Evolutionary conservation across 768 basidiomycete species (phyloP), one percentile per base, ranked within the genome.

Genomic region (Rhodocollybia butyracea): DNA sequence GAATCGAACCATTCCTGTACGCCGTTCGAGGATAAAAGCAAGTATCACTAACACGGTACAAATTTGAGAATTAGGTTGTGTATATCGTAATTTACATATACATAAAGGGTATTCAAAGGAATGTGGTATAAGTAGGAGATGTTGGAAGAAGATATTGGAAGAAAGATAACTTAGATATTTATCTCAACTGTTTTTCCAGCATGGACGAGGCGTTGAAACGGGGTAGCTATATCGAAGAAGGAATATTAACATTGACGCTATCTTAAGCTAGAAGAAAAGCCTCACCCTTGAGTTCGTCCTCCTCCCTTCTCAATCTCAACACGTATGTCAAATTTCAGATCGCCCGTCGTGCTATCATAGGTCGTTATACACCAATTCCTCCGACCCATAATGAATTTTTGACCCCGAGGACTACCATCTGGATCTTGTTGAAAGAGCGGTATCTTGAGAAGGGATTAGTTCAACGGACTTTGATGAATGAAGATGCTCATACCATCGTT

Each of bases 281-380:
- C 85, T 59, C 67, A 94, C 89, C 88, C 85, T 59, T 85, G 79
- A 22, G 93, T 98, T 57, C 84, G 79, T 6, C 96, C 96, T 31
- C 73, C 54, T 0, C 96, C 96, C 64, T 91, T 94, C 60, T 78
- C 76, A 60, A 81, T 89, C 70, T 99, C 96, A 10, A 98, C 85
- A 1, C 89, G 82, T 63, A 98, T 83, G 61, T 93, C 89, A 59
- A 91, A 98, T 7, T 81, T 70, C 60, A 98, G 62, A 5, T 89
- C 86, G 0, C 86, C 86, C 5, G 80, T 78, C 2, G 63, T 50
- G 13, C 67, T 63, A 41, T 89, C 81, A 74, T 81, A 86, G 30
- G 77, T 70, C 7, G 91, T 83, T 34, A 78, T 77, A 64, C 89
- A 89, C 86, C 92, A 98, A 68, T 98, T 98, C 34, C 95, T 81